Evolutionary conservation across 2,329 filamentous ascomycete genomes (phyloP), one percentile per base, ranked within the genome.

Genomic region (Gaeumannomyces sp.): DNA sequence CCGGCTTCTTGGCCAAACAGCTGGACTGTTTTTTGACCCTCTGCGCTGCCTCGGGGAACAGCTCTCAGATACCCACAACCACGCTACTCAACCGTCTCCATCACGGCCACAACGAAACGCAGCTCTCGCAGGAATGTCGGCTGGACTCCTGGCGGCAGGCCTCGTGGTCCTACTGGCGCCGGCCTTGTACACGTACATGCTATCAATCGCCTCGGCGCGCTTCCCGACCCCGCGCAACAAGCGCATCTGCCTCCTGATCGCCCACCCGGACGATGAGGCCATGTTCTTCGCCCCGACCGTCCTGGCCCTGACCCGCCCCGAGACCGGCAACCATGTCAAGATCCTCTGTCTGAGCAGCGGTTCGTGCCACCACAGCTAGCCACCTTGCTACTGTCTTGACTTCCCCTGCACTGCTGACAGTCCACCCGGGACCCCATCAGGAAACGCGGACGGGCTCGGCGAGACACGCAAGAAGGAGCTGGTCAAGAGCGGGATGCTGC

Each of bases 241-340:
- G 83, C 88, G 91, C 72, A 92, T 99, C 73, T 90, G 91, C 74
- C 85, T 99, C 64, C 82, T 99, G 64, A 98, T 99, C 72, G 95
- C 95, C 28, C 95, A 99, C 78, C 95, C 95, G 0, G 95, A 99
- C 77, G 95, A 99, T 73, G 95, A 99, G 80, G 95, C 94, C 76
- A 99, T 99, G 95, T 99, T 99, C 83, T 99, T 99, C 78, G 88
- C 93, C 68, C 95, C 95, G 0, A 91, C 92, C 0, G 82, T 98
- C 19, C 83, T 96, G 71, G 88, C 91, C n/a, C 84, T 99, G 65
- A 94, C 93, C 25, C 82, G 85, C 19, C 92, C 92, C 4, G 86
- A 88, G 66, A 82, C 89, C 27, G 90, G 91, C 4, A 98, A 99
- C 77, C 92, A 96, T 74, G 84, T 99, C 73, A 95, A 96, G 78